A percentile compares a stretch with the other conserved stretches of the same genome.
These are phyloP conservation scores for Globisporangium camurandrum DNA, from an alignment of 352 stramenopile species.

Conservation along the genomic window DNA sequence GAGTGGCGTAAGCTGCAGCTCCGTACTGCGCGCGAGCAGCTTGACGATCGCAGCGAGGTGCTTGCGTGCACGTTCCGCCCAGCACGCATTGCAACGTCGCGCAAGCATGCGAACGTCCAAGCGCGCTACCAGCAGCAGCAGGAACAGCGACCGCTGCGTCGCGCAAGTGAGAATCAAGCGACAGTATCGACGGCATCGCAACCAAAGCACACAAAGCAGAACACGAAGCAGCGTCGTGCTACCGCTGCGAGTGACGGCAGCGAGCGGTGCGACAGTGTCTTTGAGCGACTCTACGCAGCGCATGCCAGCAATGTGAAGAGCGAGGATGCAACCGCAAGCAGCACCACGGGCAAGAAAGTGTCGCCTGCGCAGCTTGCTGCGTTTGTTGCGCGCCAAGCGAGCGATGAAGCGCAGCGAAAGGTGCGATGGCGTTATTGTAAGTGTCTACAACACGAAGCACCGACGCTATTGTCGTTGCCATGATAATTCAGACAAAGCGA, in stretches of 20 bases:
- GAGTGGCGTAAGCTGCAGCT: constrained; percentile 28
- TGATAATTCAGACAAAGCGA: constrained; percentile 5
- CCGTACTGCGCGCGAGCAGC: constrained; percentile 17
- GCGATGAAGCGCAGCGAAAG: constrained; percentile 4
- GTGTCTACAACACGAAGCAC: background rate
- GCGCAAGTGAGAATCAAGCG: no score
- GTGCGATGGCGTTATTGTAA: background rate
- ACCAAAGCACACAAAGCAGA: background rate
- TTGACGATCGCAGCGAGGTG: constrained; percentile 14
- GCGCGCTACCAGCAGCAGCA: constrained; percentile 5
- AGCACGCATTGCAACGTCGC: constrained; percentile 8
- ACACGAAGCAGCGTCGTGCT: background rate
- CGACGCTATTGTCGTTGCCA: constrained; percentile 4
- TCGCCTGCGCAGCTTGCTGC: constrained; percentile 8
- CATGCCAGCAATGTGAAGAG: background rate
- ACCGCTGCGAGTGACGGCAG: background rate
- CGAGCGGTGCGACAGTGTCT: constrained; percentile 11
- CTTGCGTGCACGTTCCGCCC: constrained; percentile 33
- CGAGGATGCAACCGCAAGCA: background rate
- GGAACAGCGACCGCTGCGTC: background rate
- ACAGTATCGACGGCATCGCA: background rate
- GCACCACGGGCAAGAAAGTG: background rate
- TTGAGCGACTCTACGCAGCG: constrained; percentile 17
- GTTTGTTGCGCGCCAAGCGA: constrained; percentile 20
- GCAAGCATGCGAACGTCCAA: constrained; percentile 2